Evolutionary conservation across 192 early-diverging fungal species (phyloP), one percentile per base, ranked within the genome.

Genomic region (Dissophora globulifera): DNA sequence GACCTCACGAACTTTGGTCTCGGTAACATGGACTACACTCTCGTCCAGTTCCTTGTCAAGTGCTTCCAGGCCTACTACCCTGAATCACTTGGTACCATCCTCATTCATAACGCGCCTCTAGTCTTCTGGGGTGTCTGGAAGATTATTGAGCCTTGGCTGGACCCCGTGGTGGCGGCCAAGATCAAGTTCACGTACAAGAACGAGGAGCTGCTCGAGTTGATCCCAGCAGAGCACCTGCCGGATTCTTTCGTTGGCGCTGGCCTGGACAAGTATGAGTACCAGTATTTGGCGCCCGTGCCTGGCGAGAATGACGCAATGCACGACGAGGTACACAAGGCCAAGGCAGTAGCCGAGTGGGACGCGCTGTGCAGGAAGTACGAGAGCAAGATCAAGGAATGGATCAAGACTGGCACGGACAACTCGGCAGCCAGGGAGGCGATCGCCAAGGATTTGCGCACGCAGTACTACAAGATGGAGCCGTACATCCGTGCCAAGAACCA

Each of bases 1-100:
- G 69, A 81, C 48, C 58, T 81, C 43, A 56, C 53, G 35, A 56
- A 48, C 17, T 81, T 78, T 26, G 69, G 71, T 46, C 50, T 81
- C 27, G 26, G 50, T 43, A 81, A 81, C 67, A 71, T 81, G 80
- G 80, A 69, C 32, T 50, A 45, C 49, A 58, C n/a, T 25, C 10
- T 70, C 31, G 84, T 94, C 62, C 89, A 90, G 67, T 93, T 95
- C 56, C 81, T 95, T 16, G 65, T 94, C 45, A 79, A 81, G 48
- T 91, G 88, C 76, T 87, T 96, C 54, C 90, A 96, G 78, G 88
- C 90, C 49, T 95, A 94, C 78, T 97, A 96, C 65, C 95, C 95
- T 11, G 95, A 97, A 72, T 89, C 86, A 12, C 85, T 97, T 17
- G 95, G 95, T 31, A 64, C 83, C n/a, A 86, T 88, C 35, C 76